These are phyloP conservation scores for Parafenestella ontariensis DNA, from an alignment of 2,329 filamentous ascomycete genomes.

Conservation along the genomic window DNA sequence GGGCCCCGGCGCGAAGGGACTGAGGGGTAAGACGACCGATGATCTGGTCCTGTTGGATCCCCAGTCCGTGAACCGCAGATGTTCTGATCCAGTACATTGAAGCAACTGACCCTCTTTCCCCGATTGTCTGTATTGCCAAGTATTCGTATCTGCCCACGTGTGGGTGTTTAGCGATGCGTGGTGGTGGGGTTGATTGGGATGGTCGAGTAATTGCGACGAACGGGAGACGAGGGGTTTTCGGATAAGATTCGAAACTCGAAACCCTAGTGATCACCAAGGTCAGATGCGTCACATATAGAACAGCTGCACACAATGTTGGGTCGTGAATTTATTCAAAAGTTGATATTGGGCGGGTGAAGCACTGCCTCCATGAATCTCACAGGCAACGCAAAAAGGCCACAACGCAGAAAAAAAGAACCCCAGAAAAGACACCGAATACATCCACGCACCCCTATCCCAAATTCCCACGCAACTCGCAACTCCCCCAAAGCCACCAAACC, in stretches of 20 bases:
- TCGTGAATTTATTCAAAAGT: background rate
- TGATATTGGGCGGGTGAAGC: too few relatives aligned
- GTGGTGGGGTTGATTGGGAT: background rate
- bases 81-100: constrained; percentile 3
- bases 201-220: background rate
- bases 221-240: background rate
- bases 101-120: constrained; percentile 2
- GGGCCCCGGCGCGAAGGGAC: background rate
- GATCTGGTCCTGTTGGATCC: background rate
- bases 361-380: too few relatives aligned
- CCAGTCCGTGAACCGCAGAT: background rate
- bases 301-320: background rate
- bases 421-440: background rate
- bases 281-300: background rate
- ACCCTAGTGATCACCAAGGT: background rate
- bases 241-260: background rate
- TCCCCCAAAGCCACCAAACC: background rate
- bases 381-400: too few relatives aligned
- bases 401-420: too few relatives aligned
- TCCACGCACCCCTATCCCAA: background rate
- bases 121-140: background rate
- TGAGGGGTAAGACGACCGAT: background rate
- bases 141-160: background rate
- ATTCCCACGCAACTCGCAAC: background rate
- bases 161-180: background rate